Evolutionary conservation across 345 rosid genomes (phyloP), one percentile per base, ranked within the genome.

Genomic region (Acer negundo): DNA sequence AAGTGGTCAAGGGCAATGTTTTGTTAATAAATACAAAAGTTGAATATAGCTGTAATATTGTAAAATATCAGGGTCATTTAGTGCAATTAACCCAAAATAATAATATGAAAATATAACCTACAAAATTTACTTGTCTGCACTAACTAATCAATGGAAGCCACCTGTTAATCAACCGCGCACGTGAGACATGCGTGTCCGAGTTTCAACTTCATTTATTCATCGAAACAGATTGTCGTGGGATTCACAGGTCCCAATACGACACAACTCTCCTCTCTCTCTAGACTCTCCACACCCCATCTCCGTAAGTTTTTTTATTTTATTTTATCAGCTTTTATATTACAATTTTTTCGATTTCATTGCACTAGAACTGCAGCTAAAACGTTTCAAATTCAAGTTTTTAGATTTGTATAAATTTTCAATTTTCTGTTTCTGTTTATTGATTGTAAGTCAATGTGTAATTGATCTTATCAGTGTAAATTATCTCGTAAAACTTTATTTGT

Each of bases 281-380:
- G 62, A 59, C 26, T 59, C 63, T 59, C 26, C 13, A 59, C 63
- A 59, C 63, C 63, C 62, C 26, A 59, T 59, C 63, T 59, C 63
- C 20, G 63, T 59, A 19, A 59, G 63, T 8, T 10, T 0, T 19
- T 8, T 20, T 56, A 0, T 59, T 20, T 2, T 20, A 10, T 58
- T 2, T 19, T 16, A 15, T 51, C 58, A 51, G 58, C 58, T 15
- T 3, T 51, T 59, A 59, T 59, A 20, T 59, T 7, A 20, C 26
- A 56, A 6, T 56, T 17, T 56, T 56, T 55, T 31, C 22, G 44
- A 71, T 19, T 72, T 72, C 75, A 72, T 5, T 35, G 75, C 20
- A 71, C 49, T 72, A 5, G 6, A 19, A 56, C 35, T 72, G 51
- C 2, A 28, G 35, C 53, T 56, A 11, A 10, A 7, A 16, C 20